These are phyloP conservation scores for Trametes meyenii DNA, from an alignment of 768 basidiomycete species.

Conservation along the genomic window DNA sequence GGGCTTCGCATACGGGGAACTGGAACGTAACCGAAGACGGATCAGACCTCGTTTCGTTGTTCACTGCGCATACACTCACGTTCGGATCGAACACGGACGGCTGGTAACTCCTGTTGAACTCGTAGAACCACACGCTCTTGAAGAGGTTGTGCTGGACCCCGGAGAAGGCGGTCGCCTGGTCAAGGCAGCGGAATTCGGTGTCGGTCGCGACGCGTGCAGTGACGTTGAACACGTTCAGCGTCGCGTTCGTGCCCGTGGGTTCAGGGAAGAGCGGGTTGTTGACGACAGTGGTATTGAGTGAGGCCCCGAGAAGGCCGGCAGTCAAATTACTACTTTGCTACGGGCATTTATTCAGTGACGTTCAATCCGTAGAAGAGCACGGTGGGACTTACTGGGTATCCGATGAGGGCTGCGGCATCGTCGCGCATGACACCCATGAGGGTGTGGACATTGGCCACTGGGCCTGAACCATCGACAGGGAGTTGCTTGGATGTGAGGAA, in stretches of 20 bases:
- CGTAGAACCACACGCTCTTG: conserved; percentile 46
- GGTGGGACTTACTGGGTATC: conserved; percentile 35
- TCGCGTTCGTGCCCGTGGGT: conserved; percentile 39
- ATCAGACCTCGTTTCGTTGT: too few species aligned
- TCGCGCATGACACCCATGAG: conserved; percentile 56
- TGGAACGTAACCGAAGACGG: neutral
- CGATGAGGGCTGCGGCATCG: conserved; percentile 51
- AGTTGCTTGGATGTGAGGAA: conserved; percentile 44
- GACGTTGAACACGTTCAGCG: conserved; percentile 49
- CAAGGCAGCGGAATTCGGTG: conserved; percentile 50
- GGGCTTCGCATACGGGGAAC: conserved; percentile 47
- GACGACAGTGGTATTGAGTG: conserved; percentile 21
- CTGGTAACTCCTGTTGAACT: conserved; percentile 50
- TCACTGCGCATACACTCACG: neutral
- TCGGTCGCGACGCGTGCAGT: conserved; percentile 48
- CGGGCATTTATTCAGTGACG: neutral
- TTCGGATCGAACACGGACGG: conserved; percentile 47
- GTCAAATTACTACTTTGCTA: conserved; percentile 28
- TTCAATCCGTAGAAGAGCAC: neutral
- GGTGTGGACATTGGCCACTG: conserved; percentile 46
- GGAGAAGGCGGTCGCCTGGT: conserved; percentile 51
- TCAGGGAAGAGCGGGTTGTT: conserved; percentile 44
- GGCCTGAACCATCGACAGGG: conserved; percentile 42
- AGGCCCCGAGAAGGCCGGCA: conserved; percentile 29
- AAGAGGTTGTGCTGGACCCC: conserved; percentile 46